Percentiles rank a stretch among this genome's conserved stretches.
These are phyloP conservation scores for Colletotrichum kahawae DNA, from an alignment of 2,329 filamentous ascomycete species.

Conservation along the genomic window DNA sequence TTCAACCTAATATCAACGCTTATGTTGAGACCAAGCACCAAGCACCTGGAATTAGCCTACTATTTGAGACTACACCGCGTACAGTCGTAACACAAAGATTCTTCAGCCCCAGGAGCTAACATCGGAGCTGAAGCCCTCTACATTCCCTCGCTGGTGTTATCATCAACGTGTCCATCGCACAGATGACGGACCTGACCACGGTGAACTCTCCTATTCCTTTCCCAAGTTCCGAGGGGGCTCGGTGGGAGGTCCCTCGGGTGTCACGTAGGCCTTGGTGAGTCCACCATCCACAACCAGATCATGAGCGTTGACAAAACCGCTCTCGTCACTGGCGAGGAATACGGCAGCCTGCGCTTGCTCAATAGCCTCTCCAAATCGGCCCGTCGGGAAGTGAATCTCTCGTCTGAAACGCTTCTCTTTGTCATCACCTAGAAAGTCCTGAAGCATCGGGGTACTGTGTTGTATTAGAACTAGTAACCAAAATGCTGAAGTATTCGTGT, in stretches of 20 bases:
- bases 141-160: neutral
- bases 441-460: slow-evolving; percentile 82
- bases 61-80: neutral
- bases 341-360: slow-evolving; percentile 91
- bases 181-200: neutral
- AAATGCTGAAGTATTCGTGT: neutral
- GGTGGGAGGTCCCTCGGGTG: slow-evolving; percentile 62
- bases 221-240: neutral
- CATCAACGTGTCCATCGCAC: neutral
- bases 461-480: neutral
- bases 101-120: neutral
- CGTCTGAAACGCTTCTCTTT: slow-evolving; percentile 78
- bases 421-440: slow-evolving; percentile 93
- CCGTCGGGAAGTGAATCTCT: slow-evolving; percentile 88
- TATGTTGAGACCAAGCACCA: neutral
- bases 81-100: neutral
- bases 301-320: slow-evolving; percentile 86
- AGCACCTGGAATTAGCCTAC: neutral
- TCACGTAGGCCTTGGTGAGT: slow-evolving; percentile 90
- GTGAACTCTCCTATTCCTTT: neutral
- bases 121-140: neutral
- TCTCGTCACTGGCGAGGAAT: slow-evolving; percentile 87
- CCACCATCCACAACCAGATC: slow-evolving; percentile 97
- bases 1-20: neutral
- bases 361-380: slow-evolving; percentile 87